These are phyloP conservation scores for Craterostigma plantagineum DNA, from an alignment of 257 asterid genomes.

Conservation along the genomic window DNA sequence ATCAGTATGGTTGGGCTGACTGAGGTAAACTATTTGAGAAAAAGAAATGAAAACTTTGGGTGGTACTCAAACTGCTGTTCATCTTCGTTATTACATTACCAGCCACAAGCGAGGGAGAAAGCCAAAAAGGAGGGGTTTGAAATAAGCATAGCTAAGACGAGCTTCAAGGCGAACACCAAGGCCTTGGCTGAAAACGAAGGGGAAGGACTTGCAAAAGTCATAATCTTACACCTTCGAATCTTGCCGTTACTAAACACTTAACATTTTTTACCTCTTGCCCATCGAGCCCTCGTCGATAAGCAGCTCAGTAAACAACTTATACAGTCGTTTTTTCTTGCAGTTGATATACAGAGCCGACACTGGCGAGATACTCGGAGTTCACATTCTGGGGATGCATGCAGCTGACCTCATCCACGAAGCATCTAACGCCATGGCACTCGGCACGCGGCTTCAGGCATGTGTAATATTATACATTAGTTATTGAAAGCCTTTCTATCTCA, in stretches of 20 bases:
- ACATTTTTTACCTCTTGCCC: background rate
- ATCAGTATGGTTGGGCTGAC: constrained; percentile 98
- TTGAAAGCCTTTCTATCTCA: too few relatives aligned
- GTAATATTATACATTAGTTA: background rate
- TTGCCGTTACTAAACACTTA: background rate
- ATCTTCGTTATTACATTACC: constrained; percentile 8
- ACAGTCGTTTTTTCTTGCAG: constrained; percentile 15
- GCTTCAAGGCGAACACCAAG: constrained; percentile 90
- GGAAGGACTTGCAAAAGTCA: constrained; percentile 85
- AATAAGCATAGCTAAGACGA: constrained; percentile 56
- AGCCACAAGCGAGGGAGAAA: constrained; percentile 88
- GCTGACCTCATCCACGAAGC: constrained; percentile 94
- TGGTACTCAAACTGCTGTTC: background rate
- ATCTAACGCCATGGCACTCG: constrained; percentile 78
- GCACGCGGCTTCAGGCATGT: constrained; percentile 59
- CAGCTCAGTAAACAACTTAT: background rate
- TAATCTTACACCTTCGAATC: background rate
- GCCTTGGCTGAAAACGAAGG: constrained; percentile 91
- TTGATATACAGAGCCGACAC: constrained; percentile 74
- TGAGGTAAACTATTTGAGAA: constrained; percentile 31
- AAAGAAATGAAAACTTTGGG: background rate
- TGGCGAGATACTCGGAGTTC: constrained; percentile 90
- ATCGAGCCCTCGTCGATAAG: background rate
- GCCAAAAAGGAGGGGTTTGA: constrained; percentile 73
- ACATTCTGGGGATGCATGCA: constrained; percentile 78